Evolutionary conservation across 108 stramenopile genomes (phyloP).

Genomic region (Schizochytrium sp.): DNA sequence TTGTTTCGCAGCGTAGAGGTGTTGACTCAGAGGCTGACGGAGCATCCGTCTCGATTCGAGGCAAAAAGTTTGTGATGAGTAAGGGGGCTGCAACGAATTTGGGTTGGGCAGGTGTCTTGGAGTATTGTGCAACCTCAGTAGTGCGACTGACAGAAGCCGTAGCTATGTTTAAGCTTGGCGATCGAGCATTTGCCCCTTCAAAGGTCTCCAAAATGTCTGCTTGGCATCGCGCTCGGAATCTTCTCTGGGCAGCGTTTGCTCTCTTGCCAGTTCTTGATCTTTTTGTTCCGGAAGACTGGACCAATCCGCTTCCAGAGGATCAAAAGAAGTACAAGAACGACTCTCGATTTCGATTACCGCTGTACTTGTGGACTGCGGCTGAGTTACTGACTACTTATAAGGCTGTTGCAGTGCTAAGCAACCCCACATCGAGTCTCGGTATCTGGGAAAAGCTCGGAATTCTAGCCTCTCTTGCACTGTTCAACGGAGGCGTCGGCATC

Average conservation of each 20-base stretch:
- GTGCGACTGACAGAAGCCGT: conserved; percentile 40
- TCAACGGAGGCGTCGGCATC: conserved; percentile 57
- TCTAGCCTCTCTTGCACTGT: not conserved
- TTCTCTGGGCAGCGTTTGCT: conserved; percentile 52
- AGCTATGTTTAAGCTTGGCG: not conserved
- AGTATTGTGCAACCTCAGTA: conserved; percentile 12
- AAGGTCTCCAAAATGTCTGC: not conserved
- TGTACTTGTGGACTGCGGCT: conserved; percentile 35
- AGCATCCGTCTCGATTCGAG: conserved; percentile 11
- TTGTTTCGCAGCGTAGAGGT: not conserved
- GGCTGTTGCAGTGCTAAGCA: not conserved
- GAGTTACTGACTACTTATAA: conserved; percentile 56
- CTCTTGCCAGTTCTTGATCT: conserved; percentile 8
- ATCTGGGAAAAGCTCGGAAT: conserved; percentile 12
- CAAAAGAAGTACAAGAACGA: conserved; percentile 24
- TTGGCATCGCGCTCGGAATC: conserved; percentile 40
- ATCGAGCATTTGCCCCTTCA: not conserved
- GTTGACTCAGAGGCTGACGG: not conserved
- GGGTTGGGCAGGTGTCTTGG: not conserved
- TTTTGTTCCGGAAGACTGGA: conserved; percentile 41
- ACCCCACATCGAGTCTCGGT: not conserved
- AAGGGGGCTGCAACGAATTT: conserved; percentile 5
- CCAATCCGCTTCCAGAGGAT: conserved; percentile 56
- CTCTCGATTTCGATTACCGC: conserved; percentile 35
- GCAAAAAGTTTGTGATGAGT: conserved; percentile 38